phyloP scores from a whole-genome alignment of 805 yeast genomes.

The Saturnispora besseyi region DNA sequence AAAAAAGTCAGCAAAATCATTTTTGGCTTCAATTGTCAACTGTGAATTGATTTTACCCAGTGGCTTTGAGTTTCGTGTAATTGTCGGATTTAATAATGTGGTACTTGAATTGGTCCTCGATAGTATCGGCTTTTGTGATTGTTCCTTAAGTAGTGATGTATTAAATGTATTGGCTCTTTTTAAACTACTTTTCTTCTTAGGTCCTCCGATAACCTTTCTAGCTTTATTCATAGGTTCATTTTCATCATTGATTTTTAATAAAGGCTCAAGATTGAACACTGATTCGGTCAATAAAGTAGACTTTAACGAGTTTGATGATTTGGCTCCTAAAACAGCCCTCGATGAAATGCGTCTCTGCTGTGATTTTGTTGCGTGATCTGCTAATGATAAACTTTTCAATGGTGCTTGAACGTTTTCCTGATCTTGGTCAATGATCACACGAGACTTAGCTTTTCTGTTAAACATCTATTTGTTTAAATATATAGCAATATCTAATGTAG shows the following conservation, averaged over 20 bases:
- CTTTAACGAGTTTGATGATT: neutral
- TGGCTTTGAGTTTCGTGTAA: neutral
- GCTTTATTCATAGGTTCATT: neutral
- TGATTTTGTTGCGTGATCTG: constrained; percentile 1
- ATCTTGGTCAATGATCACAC: neutral
- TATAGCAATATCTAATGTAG: neutral
- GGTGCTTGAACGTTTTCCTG: neutral
- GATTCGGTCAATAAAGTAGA: neutral
- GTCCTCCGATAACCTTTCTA: neutral
- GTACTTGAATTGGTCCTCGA: neutral
- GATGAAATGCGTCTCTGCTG: neutral
- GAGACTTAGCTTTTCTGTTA: neutral
- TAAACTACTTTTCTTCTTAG: neutral
- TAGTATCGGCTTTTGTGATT: neutral
- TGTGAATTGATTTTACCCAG: constrained; percentile 7
- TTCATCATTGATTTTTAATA: neutral
- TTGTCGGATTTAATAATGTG: neutral
- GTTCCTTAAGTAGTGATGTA: neutral
- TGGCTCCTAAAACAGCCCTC: neutral
- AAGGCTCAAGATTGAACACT: neutral
- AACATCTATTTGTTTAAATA: neutral
- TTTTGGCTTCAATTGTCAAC: constrained; percentile 7
- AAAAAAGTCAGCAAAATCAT: constrained; percentile 11
- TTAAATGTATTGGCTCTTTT: neutral
- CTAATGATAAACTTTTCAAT: neutral